phyloP scores from a whole-genome alignment of 2,329 filamentous ascomycete genomes.

The Colletotrichum sp. region DNA sequence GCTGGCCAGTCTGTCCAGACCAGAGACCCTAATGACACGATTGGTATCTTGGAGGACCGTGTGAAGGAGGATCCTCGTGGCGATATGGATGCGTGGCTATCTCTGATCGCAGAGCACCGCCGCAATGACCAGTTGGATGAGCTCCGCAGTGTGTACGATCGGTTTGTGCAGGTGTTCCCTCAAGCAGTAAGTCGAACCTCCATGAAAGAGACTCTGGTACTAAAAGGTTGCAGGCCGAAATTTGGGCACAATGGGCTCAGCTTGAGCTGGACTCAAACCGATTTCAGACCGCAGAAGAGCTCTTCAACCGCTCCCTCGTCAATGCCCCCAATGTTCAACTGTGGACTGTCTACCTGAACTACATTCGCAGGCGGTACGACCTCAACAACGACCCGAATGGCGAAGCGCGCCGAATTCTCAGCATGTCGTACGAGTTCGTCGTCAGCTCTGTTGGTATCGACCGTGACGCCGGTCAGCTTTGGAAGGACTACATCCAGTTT shows the following conservation, averaged over 20 bases:
- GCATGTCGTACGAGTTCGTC: slow-evolving; percentile 90
- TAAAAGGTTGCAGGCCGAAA: slow-evolving; percentile 72
- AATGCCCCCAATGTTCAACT: slow-evolving; percentile 83
- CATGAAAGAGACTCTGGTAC: slow-evolving; percentile 17
- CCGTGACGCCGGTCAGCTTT: slow-evolving; percentile 86
- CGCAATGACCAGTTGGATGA: slow-evolving; percentile 83
- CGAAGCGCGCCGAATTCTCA: slow-evolving; percentile 78
- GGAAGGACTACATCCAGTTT: slow-evolving; percentile 95
- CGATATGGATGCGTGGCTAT: slow-evolving; percentile 90
- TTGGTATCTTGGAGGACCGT: slow-evolving; percentile 85
- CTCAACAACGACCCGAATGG: slow-evolving; percentile 78
- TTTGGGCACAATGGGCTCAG: slow-evolving; percentile 88
- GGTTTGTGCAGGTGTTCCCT: slow-evolving; percentile 88
- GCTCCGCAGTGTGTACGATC: slow-evolving; percentile 79
- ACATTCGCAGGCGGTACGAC: slow-evolving; percentile 90
- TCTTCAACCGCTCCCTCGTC: slow-evolving; percentile 83
- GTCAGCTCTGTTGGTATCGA: slow-evolving; percentile 90
- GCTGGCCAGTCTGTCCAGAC: slow-evolving; percentile 20
- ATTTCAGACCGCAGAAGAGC: slow-evolving; percentile 77
- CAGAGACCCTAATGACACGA: slow-evolving; percentile 67
- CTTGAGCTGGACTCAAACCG: slow-evolving; percentile 91
- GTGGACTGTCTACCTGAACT: slow-evolving; percentile 94
- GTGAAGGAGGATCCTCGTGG: slow-evolving; percentile 92
- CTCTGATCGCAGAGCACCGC: slow-evolving; percentile 84
- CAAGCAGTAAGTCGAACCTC: slow-evolving; percentile 74